Percentiles rank a stretch among this genome's conserved stretches.
Conservation (phyloP, 2,329 filamentous ascomycete species). For the Rhinocladiella mackenziei region DNA sequence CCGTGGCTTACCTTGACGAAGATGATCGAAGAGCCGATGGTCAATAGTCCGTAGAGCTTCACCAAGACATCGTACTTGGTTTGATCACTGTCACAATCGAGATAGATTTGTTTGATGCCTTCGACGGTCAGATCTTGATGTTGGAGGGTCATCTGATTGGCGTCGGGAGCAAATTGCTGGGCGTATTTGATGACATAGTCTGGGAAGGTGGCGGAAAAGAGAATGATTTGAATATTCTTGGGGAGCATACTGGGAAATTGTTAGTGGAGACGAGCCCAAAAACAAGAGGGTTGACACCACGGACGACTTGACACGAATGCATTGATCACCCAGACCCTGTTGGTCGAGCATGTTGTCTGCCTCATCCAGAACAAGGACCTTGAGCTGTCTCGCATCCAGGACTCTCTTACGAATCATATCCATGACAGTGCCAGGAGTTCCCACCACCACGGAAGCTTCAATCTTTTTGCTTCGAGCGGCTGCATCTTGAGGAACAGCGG, state of each 20-base stretch:
- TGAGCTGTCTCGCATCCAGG: slow-evolving; percentile 68
- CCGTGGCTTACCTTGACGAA: slow-evolving; percentile 72
- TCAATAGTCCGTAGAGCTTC: slow-evolving; percentile 93
- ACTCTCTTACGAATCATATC: slow-evolving; percentile 76
- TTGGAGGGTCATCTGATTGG: slow-evolving; percentile 81
- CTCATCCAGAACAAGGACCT: slow-evolving; percentile 87
- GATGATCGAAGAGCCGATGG: slow-evolving; percentile 94
- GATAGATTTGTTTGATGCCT: slow-evolving; percentile 96
- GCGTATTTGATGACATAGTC: slow-evolving; percentile 81
- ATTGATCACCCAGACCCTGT: slow-evolving; percentile 92
- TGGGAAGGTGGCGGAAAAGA: slow-evolving; percentile 95
- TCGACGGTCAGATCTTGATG: slow-evolving; percentile 92
- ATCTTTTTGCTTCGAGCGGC: slow-evolving; percentile 66
- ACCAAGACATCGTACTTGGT: slow-evolving; percentile 86
- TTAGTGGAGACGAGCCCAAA: slow-evolving; percentile 5
- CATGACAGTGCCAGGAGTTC: slow-evolving; percentile 88
- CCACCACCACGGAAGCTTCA: slow-evolving; percentile 76
- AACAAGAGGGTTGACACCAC: slow-evolving; percentile 33
- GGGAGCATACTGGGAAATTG: slow-evolving; percentile 62
- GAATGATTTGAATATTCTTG: slow-evolving; percentile 72
- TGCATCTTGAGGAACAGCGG: slow-evolving; percentile 74
- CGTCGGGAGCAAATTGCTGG: slow-evolving; percentile 73
- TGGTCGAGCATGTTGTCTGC: slow-evolving; percentile 98
- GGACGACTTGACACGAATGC: slow-evolving; percentile 79
- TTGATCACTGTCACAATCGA: slow-evolving; percentile 78